Evolutionary conservation across 164 flowering plant genomes (phyloP), one percentile per base, ranked within the genome.

Genomic region (Vitis vinifera): DNA sequence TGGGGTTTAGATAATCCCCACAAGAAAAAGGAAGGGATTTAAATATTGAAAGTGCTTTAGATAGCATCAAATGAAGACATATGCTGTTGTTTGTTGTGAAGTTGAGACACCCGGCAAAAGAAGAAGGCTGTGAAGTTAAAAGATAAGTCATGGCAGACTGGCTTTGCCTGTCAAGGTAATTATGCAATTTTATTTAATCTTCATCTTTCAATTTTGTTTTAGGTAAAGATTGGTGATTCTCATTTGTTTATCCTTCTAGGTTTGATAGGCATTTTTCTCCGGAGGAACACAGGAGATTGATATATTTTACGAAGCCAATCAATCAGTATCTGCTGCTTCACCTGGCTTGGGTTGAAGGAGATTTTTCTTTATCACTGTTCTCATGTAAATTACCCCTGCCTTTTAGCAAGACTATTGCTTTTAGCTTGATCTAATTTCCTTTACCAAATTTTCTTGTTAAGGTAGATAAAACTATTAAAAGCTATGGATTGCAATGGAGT

Each of bases 191-290:
- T 61, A 44, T 9, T 62, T 10, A 9, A 2, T 68, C 15, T 55
- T 17, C 1, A 53, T 4, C n/a, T 61, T 59, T 19, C 12, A 7
- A 55, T n/a, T 29, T 29, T 19, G 19, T 68, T 47, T 17, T 51
- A 62, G 7, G 52, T 14, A 67, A 55, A 15, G 50, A 62, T 66
- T 59, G 66, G 37, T 29, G 27, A 30, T 71, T 74, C 71, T 71
- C 75, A 63, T 67, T 52, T 14, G 51, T 53, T 37, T 61, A 19
- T 14, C 62, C 59, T 65, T 10, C 10, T 15, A 17, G 9, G 3
- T 37, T 37, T 37, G 44, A 37, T 37, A 49, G 64, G 68, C 55
- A 47, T 53, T 55, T 58, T 57, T 8, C 60, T 52, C 55, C 19
- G 23, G 9, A 61, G 31, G 14, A 15, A 37, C 8, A 27, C 14